Evolutionary conservation across 1,284 basidiomycete genomes (phyloP), one percentile per base, ranked within the genome.

Genomic region (Meripilus lineatus): DNA sequence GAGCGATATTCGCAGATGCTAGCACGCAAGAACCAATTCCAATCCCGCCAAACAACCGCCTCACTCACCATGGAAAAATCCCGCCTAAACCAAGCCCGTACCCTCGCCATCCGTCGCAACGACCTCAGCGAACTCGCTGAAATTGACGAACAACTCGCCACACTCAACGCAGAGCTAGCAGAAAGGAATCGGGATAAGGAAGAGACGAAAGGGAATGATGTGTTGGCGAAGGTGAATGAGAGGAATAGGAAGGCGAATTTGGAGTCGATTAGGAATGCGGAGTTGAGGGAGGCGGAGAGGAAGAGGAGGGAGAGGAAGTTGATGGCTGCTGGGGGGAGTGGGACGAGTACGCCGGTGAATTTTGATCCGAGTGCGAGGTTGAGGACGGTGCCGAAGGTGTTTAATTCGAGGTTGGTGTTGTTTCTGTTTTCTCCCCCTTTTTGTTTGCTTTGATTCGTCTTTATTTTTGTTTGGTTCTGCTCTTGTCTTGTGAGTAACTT

Each of bases 151-250:
- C 72, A 87, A 59, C 70, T 92, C 14, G 74, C 71, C n/a, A 72
- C 70, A 32, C 66, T 84, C 3, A 68, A 65, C 32, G 57, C 58
- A n/a, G 62, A 44, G 10, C 20, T 28, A 8, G 61, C 5, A 38
- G 42, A 7, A 47, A 66, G 34, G 49, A 58, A 39, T 45, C 58
- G 53, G 35, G 55, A 48, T 20, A 35, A 34, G 8, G 66, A 65
- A 37, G 69, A 71, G 45, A 63, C 69, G 5, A 30, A n/a, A 10
- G 65, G 68, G 50, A 70, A 68, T 10, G 80, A 82, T 47, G 67
- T 78, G 53, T 73, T 94, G 24, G 79, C 84, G 15, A 80, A 71
- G 59, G 84, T 96, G 48, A 95, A 94, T 61, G 90, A 93, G 64
- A 79, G 90, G 41, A 95, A 97, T 61, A 76, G 89, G 33, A 79